Percentiles rank a stretch among this genome's conserved stretches.
Conservation (phyloP, 768 basidiomycete species). For the Lactarius deliciosus region DNA sequence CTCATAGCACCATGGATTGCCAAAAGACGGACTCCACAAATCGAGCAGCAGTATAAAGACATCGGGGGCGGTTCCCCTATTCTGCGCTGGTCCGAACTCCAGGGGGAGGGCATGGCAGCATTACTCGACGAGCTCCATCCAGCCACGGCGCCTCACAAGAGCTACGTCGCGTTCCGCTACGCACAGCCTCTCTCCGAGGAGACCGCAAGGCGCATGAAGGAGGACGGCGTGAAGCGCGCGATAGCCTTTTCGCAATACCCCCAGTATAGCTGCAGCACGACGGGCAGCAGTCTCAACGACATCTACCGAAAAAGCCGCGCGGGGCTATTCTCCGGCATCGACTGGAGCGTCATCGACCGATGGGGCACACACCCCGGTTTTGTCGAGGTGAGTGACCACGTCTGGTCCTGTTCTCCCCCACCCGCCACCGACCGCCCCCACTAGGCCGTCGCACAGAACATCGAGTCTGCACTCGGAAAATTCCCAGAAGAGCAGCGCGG, state of each 20-base stretch:
- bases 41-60: slow-evolving; percentile 90
- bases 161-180: slow-evolving; percentile 95
- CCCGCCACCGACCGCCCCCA: too few species aligned
- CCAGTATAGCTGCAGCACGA: slow-evolving; percentile 97
- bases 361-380: slow-evolving; percentile 97
- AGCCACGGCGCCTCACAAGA: slow-evolving; percentile 89
- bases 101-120: slow-evolving; percentile 87
- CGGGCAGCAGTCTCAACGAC: slow-evolving; percentile 96
- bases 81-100: slow-evolving; percentile 80
- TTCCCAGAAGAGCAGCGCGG: slow-evolving; percentile 71
- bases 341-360: slow-evolving; percentile 98
- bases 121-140: slow-evolving; percentile 95
- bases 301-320: slow-evolving; percentile 65
- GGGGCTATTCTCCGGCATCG: slow-evolving; percentile 63
- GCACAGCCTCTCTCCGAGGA: slow-evolving; percentile 85
- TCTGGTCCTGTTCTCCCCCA: not conserved
- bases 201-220: slow-evolving; percentile 78
- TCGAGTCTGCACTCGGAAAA: slow-evolving; percentile 76
- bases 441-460: slow-evolving; percentile 88
- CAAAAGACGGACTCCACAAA: slow-evolving; percentile 82
- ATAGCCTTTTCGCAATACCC: slow-evolving; percentile 98
- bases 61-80: slow-evolving; percentile 99
- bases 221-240: slow-evolving; percentile 88
- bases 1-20: slow-evolving; percentile 88
- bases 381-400: slow-evolving; percentile 68